These are phyloP conservation scores for Grosmannia clavigera DNA, from an alignment of 2,329 filamentous ascomycete genomes.

Conservation along the genomic window DNA sequence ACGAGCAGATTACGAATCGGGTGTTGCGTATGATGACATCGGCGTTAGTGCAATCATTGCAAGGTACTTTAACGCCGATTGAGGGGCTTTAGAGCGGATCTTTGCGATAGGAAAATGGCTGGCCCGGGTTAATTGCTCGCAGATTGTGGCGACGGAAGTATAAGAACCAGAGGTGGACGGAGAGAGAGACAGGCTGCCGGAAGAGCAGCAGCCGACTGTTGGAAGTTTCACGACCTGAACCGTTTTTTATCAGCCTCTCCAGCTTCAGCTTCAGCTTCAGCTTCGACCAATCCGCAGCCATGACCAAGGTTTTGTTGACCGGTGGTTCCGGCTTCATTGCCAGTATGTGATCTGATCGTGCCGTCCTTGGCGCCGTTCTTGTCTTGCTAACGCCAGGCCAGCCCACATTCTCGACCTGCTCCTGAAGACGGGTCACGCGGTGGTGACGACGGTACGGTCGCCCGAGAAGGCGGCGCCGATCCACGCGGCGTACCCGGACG, in stretches of 20 bases:
- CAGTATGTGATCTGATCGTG: conserved; percentile 19
- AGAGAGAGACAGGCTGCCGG: neutral
- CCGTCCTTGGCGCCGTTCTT: neutral
- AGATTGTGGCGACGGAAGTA: neutral
- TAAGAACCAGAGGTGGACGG: neutral
- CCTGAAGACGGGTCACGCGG: conserved; percentile 34
- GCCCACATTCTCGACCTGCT: conserved; percentile 44
- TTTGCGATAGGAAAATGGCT: neutral
- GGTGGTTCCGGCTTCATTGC: conserved; percentile 42
- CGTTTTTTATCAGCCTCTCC: neutral
- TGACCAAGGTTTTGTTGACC: conserved; percentile 35
- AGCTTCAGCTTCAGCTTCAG: neutral
- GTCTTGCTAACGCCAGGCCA: conserved; percentile 11
- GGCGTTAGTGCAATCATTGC: neutral
- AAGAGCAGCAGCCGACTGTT: neutral
- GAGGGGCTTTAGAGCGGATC: neutral
- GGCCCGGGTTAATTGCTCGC: neutral
- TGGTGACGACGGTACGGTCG: conserved; percentile 43
- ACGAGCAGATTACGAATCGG: too few relatives aligned
- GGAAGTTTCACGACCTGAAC: neutral
- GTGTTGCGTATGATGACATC: neutral
- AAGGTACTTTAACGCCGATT: neutral
- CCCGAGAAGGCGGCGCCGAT: conserved; percentile 41
- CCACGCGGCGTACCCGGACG: conserved; percentile 32
- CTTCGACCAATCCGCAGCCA: conserved; percentile 9